Base-by-base conservation (phyloP, 768 basidiomycete genomes). In the Tephrocybe sp. region DNA sequence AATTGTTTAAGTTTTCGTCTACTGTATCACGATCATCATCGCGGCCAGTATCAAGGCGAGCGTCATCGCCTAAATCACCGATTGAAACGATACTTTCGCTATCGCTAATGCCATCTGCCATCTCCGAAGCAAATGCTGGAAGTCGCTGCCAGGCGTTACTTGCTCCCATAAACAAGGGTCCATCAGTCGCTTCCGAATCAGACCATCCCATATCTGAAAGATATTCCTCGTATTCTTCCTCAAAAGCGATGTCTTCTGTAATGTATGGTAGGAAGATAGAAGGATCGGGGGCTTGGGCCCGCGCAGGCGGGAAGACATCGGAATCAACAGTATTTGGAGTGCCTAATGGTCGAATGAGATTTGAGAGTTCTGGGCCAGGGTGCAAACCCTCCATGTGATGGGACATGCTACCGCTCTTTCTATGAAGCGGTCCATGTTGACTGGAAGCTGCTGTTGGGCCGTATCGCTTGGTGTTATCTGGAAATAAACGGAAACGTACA, bases 211-310 rank as follows among this genome's bases (percentile, higher is more conserved):
- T 72, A 62, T 92, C 92, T n/a, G 86, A 90, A 22, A 98, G 73
- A 60, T 96, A 93, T 62, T 96, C 94, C 65, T 98, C 95, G 62
- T 97, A 98, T 62, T 97, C 95, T 63, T 93, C 92, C 62, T 98
- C 95, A 58, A 94, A 95, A 0, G 92, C 93, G 52, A 92, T 88
- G 59, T 93, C 90, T 65, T 98, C 96, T 1, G 91, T 87, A 35
- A 90, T 92, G 64, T 92, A 97, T 13, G 92, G 92, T 17, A 93
- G 75, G 72, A 93, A 92, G 39, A 88, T 85, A 12, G 83, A 84
- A 10, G 88, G 83, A 64, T 92, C 88, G 0, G 88, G 85, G 1
- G 89, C 87, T 60, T 89, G 89, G 36, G 90, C 88, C 30, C 93
- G 90, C 22, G 87, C 77, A 0, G 97, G 97, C 20, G 97, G 97